Percentiles rank a stretch among this genome's conserved stretches.
Evolutionary conservation across 352 stramenopile species (phyloP).

Genomic region (Phytopythium delawarense): DNA sequence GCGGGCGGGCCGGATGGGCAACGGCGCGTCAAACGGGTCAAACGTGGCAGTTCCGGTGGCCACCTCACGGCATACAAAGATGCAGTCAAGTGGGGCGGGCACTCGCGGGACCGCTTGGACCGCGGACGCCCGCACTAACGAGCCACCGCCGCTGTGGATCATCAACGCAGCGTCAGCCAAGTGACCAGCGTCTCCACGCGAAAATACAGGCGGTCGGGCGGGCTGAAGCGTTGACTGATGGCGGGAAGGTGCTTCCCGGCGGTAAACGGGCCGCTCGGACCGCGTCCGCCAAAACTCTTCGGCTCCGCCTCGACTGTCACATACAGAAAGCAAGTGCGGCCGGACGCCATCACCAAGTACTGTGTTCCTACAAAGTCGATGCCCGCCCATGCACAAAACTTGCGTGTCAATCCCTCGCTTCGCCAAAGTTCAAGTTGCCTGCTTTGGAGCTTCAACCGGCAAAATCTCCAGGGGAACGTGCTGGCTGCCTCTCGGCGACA

Average conservation of each 20-base stretch:
- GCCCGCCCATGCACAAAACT: not conserved
- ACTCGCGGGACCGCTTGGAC: not conserved
- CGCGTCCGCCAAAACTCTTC: not conserved
- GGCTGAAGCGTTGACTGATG: not conserved
- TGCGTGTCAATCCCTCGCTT: not conserved
- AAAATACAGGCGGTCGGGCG: not conserved
- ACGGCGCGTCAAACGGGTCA: not conserved
- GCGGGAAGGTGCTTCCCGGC: not conserved
- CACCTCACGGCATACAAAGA: not conserved
- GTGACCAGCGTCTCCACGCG: not conserved
- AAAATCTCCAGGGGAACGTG: not conserved
- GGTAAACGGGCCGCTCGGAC: not conserved
- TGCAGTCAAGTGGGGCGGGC: not conserved
- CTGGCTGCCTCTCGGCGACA: not conserved
- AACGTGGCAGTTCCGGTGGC: not conserved
- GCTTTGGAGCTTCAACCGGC: not conserved
- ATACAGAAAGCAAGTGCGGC: not conserved
- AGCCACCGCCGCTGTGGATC: not conserved
- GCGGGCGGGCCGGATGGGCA: not conserved
- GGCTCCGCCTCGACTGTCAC: not conserved
- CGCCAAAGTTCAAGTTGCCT: conserved; percentile 2
- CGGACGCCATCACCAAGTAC: not conserved
- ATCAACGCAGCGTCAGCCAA: not conserved
- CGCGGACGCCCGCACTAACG: not conserved
- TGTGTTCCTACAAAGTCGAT: not conserved